These are phyloP conservation scores for Backusella macrospora DNA, from an alignment of 192 early-diverging fungal species.

Conservation along the genomic window DNA sequence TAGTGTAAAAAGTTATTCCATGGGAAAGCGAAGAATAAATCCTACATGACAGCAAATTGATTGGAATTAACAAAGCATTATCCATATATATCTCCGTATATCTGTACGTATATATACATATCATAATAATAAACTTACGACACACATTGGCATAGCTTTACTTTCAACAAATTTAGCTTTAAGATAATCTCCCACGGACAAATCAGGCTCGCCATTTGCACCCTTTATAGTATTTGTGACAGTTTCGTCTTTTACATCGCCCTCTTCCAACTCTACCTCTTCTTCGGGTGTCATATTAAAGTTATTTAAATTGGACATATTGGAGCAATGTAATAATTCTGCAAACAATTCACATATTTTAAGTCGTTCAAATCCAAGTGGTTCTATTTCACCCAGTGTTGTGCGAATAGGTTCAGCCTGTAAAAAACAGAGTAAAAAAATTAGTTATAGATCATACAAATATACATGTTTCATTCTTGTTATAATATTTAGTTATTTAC, in stretches of 20 bases:
- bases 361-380: slow-evolving; percentile 93
- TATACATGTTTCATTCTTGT: neutral
- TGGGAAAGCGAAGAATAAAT: slow-evolving; percentile 91
- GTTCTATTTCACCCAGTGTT: slow-evolving; percentile 77
- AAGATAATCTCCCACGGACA: slow-evolving; percentile 74
- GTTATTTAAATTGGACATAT: slow-evolving; percentile 77
- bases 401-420: slow-evolving; percentile 67
- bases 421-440: neutral
- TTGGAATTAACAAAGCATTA: neutral
- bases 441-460: neutral
- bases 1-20: slow-evolving; percentile 99
- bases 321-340: slow-evolving; percentile 92
- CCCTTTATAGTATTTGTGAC: slow-evolving; percentile 17
- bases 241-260: neutral
- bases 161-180: slow-evolving; percentile 71
- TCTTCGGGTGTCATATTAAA: slow-evolving; percentile 21
- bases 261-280: slow-evolving; percentile 2
- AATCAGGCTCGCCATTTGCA: slow-evolving; percentile 24
- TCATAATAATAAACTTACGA: slow-evolving; percentile 32
- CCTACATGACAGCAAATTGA: slow-evolving; percentile 21
- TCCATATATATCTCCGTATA: neutral
- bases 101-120: neutral
- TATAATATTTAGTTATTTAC: slow-evolving; percentile 43
- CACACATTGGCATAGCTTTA: slow-evolving; percentile 63
- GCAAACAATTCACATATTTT: slow-evolving; percentile 98